Conservation (phyloP, 495 filamentous ascomycete species). For the Hyaloscypha bicolor region DNA sequence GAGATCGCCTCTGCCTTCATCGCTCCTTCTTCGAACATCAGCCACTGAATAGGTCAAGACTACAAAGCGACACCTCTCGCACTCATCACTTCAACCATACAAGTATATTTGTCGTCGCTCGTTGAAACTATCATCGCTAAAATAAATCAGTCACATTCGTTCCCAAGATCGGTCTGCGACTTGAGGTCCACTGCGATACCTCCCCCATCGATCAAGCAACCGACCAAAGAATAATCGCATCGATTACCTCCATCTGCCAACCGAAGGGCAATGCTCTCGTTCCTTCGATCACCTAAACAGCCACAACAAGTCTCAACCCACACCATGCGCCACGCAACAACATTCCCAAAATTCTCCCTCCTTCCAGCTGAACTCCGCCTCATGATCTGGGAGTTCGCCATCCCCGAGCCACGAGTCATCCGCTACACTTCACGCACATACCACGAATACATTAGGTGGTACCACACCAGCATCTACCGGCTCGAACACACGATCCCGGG, state of each 20-base stretch:
- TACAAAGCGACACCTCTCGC: neutral
- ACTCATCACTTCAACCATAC: neutral
- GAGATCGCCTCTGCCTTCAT: neutral
- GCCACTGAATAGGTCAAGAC: neutral
- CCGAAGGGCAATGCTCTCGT: no score
- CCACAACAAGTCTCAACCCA: neutral
- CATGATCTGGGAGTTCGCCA: constrained; percentile 5
- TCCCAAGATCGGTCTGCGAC: no score
- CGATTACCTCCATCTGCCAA: no score
- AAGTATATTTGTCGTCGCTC: neutral
- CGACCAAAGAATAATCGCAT: no score
- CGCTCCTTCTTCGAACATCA: no score
- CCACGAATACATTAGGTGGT: neutral
- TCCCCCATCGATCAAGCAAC: no score
- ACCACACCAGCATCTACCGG: neutral
- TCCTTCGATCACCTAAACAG: no score
- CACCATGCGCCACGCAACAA: neutral
- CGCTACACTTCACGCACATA: neutral
- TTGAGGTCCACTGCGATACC: no score
- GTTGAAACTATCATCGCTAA: neutral
- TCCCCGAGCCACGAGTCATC: constrained; percentile 5
- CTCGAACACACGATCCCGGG: neutral
- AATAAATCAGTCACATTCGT: no score
- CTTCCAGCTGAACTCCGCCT: constrained; percentile 1
- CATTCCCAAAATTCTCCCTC: neutral